Evolutionary conservation across 495 filamentous ascomycete species (phyloP).

Genomic region (Ramalina intermedia): DNA sequence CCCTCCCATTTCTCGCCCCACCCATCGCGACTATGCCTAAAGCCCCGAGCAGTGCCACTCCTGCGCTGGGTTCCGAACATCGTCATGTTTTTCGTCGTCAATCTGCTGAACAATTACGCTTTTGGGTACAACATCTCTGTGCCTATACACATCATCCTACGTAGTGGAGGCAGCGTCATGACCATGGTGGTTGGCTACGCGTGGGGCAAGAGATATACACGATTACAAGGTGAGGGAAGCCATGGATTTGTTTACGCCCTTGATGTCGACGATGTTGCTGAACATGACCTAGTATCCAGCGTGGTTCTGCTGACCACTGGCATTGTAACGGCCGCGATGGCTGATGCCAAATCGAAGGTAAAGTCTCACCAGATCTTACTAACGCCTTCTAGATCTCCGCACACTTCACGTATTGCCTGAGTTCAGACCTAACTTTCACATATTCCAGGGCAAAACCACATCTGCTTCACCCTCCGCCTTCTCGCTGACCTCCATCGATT

Average conservation of each 20-base stretch:
- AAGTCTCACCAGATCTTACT: conserved; percentile 3
- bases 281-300: conserved; percentile 35
- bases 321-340: conserved; percentile 73
- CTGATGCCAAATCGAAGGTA: conserved; percentile 74
- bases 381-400: not conserved
- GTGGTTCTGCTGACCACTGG: conserved; percentile 74
- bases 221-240: conserved; percentile 36
- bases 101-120: conserved; percentile 91
- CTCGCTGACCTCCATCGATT: conserved; percentile 2
- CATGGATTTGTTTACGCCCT: not conserved
- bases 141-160: conserved; percentile 90
- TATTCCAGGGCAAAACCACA: conserved; percentile 16
- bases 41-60: conserved; percentile 66
- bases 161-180: conserved; percentile 86
- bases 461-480: conserved; percentile 2
- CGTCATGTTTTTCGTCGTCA: conserved; percentile 79
- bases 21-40: conserved; percentile 50
- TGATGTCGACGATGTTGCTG: not conserved
- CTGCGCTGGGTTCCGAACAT: conserved; percentile 78
- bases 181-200: conserved; percentile 78
- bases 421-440: not conserved
- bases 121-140: conserved; percentile 96
- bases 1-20: conserved; percentile 64
- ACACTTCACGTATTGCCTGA: too few relatives aligned
- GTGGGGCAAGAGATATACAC: conserved; percentile 72